Conservation (phyloP, 345 rosid species). For the Salix viminalis region DNA sequence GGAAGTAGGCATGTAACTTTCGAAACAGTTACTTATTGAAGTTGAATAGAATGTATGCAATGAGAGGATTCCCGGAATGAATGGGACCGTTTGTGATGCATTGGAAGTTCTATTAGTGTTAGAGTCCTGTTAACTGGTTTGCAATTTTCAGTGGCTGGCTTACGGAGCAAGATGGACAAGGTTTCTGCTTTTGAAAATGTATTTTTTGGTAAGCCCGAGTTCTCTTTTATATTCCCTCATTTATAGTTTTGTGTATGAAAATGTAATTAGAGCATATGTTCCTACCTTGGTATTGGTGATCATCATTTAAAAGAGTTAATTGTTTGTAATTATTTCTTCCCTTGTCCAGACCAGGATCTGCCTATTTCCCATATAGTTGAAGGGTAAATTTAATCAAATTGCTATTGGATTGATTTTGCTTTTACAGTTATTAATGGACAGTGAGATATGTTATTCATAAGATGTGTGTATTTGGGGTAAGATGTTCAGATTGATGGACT, state of each 20-base stretch:
- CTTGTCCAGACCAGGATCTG: too few species aligned
- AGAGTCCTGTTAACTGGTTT: conserved; percentile 12
- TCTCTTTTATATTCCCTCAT: conserved; percentile 8
- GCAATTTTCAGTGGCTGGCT: conserved; percentile 49
- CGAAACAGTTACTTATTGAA: conserved; percentile 20
- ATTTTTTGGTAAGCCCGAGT: conserved; percentile 46
- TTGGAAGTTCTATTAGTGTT: not conserved
- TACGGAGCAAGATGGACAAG: conserved; percentile 62
- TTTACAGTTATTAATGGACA: too few species aligned
- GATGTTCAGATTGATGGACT: too few species aligned
- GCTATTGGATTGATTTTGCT: too few species aligned
- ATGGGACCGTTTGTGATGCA: not conserved
- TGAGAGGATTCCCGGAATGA: conserved; percentile 5
- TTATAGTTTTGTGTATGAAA: conserved; percentile 1
- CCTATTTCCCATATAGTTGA: too few species aligned
- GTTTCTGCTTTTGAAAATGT: conserved; percentile 48
- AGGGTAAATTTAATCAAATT: too few species aligned
- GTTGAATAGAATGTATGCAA: not conserved
- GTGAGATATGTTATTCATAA: too few species aligned
- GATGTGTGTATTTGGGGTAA: too few species aligned
- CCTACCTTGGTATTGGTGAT: too few species aligned
- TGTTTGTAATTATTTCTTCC: too few species aligned
- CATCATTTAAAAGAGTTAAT: too few species aligned
- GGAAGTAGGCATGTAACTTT: conserved; percentile 65
- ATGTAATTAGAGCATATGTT: not conserved